phyloP scores from a whole-genome alignment of 2,329 filamentous ascomycete species.

The Dryadomyces quercus-mongolicae region DNA sequence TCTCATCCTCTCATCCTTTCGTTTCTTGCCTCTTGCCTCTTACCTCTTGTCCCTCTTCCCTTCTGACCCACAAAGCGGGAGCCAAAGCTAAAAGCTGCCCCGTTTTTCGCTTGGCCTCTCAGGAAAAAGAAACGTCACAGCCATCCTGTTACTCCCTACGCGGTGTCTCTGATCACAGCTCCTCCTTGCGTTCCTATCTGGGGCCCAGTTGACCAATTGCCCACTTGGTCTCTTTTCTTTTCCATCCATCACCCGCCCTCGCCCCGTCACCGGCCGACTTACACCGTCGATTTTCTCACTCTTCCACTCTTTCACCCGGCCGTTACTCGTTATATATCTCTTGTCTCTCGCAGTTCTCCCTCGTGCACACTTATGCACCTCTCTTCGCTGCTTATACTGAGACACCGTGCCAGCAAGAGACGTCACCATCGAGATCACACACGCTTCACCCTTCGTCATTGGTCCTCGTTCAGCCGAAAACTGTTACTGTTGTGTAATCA shows the following conservation, averaged over 20 bases:
- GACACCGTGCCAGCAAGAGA: no score
- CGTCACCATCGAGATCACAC: no score
- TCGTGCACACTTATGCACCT: no score
- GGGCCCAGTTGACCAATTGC: no score
- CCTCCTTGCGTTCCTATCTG: neutral
- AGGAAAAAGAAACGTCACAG: neutral
- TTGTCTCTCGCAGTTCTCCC: neutral
- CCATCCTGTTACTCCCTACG: neutral
- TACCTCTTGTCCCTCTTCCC: neutral
- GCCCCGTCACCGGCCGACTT: no score
- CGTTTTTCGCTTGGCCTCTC: neutral
- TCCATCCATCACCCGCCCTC: no score
- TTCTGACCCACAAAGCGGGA: neutral
- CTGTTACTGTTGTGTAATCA: no score
- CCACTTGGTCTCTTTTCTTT: no score
- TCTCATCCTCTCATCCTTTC: neutral
- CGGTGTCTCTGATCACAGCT: neutral
- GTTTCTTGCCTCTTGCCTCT: neutral
- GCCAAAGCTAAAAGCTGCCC: neutral
- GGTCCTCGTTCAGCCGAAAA: no score
- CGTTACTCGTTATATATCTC: neutral
- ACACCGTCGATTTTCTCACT: neutral
- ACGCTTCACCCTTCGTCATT: no score
- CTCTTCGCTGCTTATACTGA: no score
- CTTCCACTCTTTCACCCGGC: no score